Percentiles rank a stretch among this genome's conserved stretches.
Evolutionary conservation across 768 basidiomycete species (phyloP).

Genomic region (Peribolospora kevripleyi): DNA sequence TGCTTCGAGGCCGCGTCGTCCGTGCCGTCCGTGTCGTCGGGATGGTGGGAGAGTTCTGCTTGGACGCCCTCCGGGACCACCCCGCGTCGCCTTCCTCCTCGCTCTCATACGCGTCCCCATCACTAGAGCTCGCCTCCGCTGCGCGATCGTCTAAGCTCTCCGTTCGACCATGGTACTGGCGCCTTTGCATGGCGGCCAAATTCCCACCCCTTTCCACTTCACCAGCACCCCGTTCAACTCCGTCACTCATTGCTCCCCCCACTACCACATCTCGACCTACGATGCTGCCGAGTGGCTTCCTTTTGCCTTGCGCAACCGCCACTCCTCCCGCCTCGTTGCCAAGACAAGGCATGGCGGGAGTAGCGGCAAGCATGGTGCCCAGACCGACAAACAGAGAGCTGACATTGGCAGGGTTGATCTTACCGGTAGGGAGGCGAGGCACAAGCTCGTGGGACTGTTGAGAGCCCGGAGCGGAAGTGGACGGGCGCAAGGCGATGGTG

Average conservation of each 20-base stretch:
- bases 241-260: constrained; percentile 9
- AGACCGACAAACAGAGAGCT: constrained; percentile 64
- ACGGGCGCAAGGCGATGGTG: constrained; percentile 27
- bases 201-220: too few species aligned
- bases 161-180: too few species aligned
- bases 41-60: neutral
- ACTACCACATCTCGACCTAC: constrained; percentile 11
- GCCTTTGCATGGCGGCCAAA: too few species aligned
- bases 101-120: neutral
- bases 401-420: constrained; percentile 40
- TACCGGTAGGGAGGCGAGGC: constrained; percentile 22
- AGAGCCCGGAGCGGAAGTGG: constrained; percentile 25
- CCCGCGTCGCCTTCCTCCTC: constrained; percentile 4
- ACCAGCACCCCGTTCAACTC: neutral
- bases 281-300: constrained; percentile 19
- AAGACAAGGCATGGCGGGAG: constrained; percentile 48
- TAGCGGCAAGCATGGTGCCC: constrained; percentile 51
- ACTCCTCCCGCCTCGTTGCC: constrained; percentile 54
- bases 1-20: neutral
- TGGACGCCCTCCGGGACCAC: neutral
- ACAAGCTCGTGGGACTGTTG: neutral
- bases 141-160: too few species aligned
- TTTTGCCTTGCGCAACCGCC: constrained; percentile 69
- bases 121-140: too few species aligned
- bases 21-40: neutral